Percentiles rank a stretch among this genome's conserved stretches.
phyloP scores from a whole-genome alignment of 306 rosid species.

The Alnus rubra region DNA sequence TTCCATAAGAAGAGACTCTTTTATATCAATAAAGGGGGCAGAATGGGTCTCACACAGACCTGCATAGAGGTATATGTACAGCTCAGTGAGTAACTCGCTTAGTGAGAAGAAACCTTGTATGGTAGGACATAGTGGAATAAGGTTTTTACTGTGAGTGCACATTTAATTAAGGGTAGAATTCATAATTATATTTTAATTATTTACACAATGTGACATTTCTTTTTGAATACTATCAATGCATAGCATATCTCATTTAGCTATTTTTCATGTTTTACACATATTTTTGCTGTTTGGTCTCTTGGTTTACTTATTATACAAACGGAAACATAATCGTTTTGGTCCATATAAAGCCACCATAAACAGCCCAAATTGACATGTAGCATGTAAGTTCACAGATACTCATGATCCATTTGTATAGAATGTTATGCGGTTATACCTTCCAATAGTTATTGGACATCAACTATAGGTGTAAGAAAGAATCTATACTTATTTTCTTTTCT shows the following conservation, averaged over 20 bases:
- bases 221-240: background rate
- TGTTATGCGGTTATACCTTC: background rate
- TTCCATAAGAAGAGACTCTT: slow-evolving; percentile 14
- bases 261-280: background rate
- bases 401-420: background rate
- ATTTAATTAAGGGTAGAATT: background rate
- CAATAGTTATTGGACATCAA: background rate
- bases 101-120: background rate
- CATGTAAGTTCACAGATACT: background rate
- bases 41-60: slow-evolving; percentile 34
- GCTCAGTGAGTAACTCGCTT: background rate
- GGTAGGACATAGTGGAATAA: background rate
- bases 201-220: background rate
- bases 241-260: background rate
- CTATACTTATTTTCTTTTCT: too few relatives aligned
- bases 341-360: background rate
- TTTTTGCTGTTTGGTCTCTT: background rate
- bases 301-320: background rate
- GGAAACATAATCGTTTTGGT: background rate
- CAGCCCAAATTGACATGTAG: background rate
- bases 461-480: background rate
- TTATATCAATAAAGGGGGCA: slow-evolving; percentile 17
- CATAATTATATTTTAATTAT: background rate
- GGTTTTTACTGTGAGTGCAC: too few relatives aligned
- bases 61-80: slow-evolving; percentile 25